Evolutionary conservation across 1,284 basidiomycete genomes (phyloP).

Genomic region (Sporisorium scitamineum): DNA sequence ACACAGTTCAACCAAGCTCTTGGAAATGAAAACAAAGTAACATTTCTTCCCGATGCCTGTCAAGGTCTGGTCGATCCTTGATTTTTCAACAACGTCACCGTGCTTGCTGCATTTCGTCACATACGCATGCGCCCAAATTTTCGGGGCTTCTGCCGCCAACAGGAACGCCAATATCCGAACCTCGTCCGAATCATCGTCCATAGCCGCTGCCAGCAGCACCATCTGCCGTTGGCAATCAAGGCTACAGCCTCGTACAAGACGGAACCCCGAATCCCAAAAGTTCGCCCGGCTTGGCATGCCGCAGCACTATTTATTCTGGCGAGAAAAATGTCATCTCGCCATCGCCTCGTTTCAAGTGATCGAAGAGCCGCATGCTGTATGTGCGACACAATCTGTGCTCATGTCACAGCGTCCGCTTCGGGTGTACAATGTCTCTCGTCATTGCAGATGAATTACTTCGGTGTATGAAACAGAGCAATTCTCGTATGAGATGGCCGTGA

Average conservation of each 20-base stretch:
- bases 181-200: not conserved
- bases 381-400: not conserved
- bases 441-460: not conserved
- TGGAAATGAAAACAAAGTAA: not conserved
- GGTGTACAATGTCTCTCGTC: no score
- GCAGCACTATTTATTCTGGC: conserved; percentile 15
- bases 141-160: conserved; percentile 1
- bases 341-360: not conserved
- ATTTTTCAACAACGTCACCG: conserved; percentile 31
- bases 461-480: not conserved
- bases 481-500: not conserved
- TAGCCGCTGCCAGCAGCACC: not conserved
- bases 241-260: not conserved
- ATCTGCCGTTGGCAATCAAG: conserved; percentile 1
- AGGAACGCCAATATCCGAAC: conserved; percentile 1
- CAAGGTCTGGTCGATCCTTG: conserved; percentile 6
- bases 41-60: conserved; percentile 8
- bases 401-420: no score
- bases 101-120: conserved; percentile 38
- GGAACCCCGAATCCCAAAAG: not conserved
- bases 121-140: conserved; percentile 22
- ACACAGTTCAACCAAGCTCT: conserved; percentile 2
- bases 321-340: not conserved
- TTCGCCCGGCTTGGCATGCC: conserved; percentile 22
- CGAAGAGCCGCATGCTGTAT: not conserved